Evolutionary conservation across 257 asterid species (phyloP).

Genomic region (Solanum etuberosum): DNA sequence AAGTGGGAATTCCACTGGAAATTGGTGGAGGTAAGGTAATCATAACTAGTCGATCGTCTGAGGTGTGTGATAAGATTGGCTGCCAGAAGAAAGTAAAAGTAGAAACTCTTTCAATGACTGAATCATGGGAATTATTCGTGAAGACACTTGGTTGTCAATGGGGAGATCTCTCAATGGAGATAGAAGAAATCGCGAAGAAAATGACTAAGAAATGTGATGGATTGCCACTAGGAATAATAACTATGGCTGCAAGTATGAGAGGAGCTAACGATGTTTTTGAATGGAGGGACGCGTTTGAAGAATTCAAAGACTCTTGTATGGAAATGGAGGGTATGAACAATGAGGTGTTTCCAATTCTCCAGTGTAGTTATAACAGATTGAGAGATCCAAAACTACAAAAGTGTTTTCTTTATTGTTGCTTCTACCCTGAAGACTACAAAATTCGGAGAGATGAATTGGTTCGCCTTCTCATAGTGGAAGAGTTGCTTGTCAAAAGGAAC

Average conservation of each 20-base stretch:
- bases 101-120: not conserved
- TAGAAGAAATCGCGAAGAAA: slow-evolving; percentile 10
- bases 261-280: slow-evolving; percentile 15
- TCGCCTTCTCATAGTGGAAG: not conserved
- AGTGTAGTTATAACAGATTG: not conserved
- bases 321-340: slow-evolving; percentile 11
- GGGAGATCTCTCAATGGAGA: slow-evolving; percentile 1
- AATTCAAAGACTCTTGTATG: slow-evolving; percentile 10
- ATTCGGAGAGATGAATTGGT: slow-evolving; percentile 4
- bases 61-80: not conserved
- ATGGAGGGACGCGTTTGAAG: slow-evolving; percentile 20
- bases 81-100: slow-evolving; percentile 18
- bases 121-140: slow-evolving; percentile 13
- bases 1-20: not conserved
- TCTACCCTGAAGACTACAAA: slow-evolving; percentile 6
- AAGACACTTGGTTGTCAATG: slow-evolving; percentile 1
- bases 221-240: slow-evolving; percentile 14
- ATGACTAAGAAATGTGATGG: slow-evolving; percentile 12
- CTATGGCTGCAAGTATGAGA: slow-evolving; percentile 22
- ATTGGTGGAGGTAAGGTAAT: slow-evolving; percentile 1
- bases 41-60: slow-evolving; percentile 5
- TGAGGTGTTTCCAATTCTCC: slow-evolving; percentile 10
- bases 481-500: not conserved
- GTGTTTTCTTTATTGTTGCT: slow-evolving; percentile 17
- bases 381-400: not conserved